Base-by-base conservation (phyloP, 139 green algal species). In the Chlamydomonas urium region DNA sequence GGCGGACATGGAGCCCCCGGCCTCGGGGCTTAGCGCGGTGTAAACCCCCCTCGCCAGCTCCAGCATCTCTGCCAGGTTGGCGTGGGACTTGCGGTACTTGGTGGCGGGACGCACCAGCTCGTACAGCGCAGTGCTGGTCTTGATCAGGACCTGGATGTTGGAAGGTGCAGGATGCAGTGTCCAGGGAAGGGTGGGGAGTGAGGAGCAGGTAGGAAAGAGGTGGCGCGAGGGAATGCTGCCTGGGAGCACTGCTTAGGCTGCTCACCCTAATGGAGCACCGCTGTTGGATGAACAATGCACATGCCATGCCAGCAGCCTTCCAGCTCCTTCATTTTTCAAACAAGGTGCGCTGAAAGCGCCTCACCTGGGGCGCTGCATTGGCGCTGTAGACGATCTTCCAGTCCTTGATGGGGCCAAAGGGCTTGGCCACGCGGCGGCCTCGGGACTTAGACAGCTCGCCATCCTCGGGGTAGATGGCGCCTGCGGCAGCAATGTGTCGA, bases 61-160 rank as follows among this genome's bases (percentile, higher is more conserved):
- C 1, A 86, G 66, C 71, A 91, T 85, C 65, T 88, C 86, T 19
- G 77, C 53, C 50, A 90, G 63, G 31, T 75, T 59, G 0, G 47
- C 48, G 26, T 75, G 85, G 19, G 81, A 34, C 78, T 90, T 88
- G 65, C 84, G 86, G 82, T 88, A 92, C 5, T 42, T 2, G 31
- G 60, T 6, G 19, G 68, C 5, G 14, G 87, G 76, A 47, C 75
- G 82, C 32, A 65, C n/a, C 32, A 74, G 74, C 33, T 63, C 60
- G 53, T 92, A 90, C 33, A 69, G 28, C 24, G 61, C 77, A 1
- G 48, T 19, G 1, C 66, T 47, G 3, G 86, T 91, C 2, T 53
- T 68, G 19, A 86, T n/a, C 0, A 74, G 29, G 0, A 87, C 32
- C 78, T 80, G 60, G 4, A 73, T 4, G 26, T 24, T 28, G 21